Percentiles rank a stretch among this genome's conserved stretches.
Conservation (phyloP, 495 filamentous ascomycete species). For the Penicillium psychrofluorescens region DNA sequence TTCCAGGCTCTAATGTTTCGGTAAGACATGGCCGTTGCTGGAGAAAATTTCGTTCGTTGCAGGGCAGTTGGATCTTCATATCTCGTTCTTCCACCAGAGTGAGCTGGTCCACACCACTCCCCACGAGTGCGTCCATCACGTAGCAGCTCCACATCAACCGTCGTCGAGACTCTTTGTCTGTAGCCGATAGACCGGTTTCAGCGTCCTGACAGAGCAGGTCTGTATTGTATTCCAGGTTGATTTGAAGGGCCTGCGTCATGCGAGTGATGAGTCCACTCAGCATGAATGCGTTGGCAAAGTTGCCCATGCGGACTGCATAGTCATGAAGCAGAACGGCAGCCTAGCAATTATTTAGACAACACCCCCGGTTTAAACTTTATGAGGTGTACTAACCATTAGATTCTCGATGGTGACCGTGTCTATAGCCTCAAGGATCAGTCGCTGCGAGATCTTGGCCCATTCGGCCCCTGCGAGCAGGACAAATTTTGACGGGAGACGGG, state of each 20-base stretch:
- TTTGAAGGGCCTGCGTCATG: constrained; percentile 30
- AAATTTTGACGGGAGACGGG: constrained; percentile 5
- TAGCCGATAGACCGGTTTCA: constrained; percentile 10
- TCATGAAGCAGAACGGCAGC: constrained; percentile 25
- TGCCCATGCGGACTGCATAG: constrained; percentile 23
- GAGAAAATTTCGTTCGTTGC: constrained; percentile 23
- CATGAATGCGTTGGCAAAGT: constrained; percentile 31
- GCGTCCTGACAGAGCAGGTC: constrained; percentile 23
- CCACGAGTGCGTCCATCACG: constrained; percentile 28
- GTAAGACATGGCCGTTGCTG: constrained; percentile 22
- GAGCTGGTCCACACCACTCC: constrained; percentile 27
- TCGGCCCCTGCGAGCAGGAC: constrained; percentile 15
- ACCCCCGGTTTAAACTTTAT: too few species aligned
- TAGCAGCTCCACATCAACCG: constrained; percentile 34
- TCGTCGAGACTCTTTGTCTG: constrained; percentile 23
- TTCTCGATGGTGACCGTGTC: constrained; percentile 28
- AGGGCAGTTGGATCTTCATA: constrained; percentile 31
- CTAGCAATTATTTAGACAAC: constrained; percentile 1
- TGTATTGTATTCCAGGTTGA: constrained; percentile 28
- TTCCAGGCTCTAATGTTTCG: constrained; percentile 16
- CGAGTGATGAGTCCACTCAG: constrained; percentile 27
- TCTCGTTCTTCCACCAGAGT: constrained; percentile 24
- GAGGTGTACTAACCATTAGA: constrained; percentile 15
- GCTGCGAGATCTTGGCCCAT: constrained; percentile 24
- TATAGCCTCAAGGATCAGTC: constrained; percentile 19